Evolutionary conservation across 2,329 filamentous ascomycete species (phyloP).

Genomic region (Colletotrichum magnum): DNA sequence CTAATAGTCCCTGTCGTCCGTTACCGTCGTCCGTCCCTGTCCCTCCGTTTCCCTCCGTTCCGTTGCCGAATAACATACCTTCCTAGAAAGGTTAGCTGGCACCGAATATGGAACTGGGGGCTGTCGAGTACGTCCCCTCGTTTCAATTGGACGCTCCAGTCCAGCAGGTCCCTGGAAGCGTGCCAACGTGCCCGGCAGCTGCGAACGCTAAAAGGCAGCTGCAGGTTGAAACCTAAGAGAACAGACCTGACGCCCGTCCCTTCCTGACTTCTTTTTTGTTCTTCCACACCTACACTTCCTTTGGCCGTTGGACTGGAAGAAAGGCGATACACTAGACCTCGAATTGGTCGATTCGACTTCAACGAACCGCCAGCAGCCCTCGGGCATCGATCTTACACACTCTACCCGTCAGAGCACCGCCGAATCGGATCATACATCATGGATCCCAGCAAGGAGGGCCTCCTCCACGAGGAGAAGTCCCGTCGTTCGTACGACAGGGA

Average conservation of each 20-base stretch:
- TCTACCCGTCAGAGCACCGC: background rate
- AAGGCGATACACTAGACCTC: background rate
- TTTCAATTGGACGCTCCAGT: constrained; percentile 19
- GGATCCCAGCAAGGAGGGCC: constrained; percentile 51
- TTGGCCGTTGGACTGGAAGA: background rate
- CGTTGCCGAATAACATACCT: too few species aligned
- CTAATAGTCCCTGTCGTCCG: too few species aligned
- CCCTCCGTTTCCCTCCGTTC: too few species aligned
- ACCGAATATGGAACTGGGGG: too few species aligned
- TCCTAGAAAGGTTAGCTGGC: too few species aligned
- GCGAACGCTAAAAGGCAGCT: constrained; percentile 16
- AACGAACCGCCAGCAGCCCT: background rate
- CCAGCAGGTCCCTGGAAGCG: constrained; percentile 11
- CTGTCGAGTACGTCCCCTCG: too few species aligned
- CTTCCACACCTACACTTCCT: constrained; percentile 1
- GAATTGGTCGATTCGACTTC: background rate
- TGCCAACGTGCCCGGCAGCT: background rate
- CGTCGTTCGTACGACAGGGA: constrained; percentile 46
- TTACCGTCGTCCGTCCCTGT: too few species aligned
- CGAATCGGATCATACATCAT: constrained; percentile 17
- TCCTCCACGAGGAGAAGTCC: constrained; percentile 46
- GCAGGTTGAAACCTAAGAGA: constrained; percentile 33
- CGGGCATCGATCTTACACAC: background rate
- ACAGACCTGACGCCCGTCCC: constrained; percentile 34
- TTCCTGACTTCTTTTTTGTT: constrained; percentile 9